A percentile compares a stretch with the other conserved stretches of the same genome.
phyloP scores from a whole-genome alignment of 805 yeast genomes.

The Spencermartinsiella europaea region DNA sequence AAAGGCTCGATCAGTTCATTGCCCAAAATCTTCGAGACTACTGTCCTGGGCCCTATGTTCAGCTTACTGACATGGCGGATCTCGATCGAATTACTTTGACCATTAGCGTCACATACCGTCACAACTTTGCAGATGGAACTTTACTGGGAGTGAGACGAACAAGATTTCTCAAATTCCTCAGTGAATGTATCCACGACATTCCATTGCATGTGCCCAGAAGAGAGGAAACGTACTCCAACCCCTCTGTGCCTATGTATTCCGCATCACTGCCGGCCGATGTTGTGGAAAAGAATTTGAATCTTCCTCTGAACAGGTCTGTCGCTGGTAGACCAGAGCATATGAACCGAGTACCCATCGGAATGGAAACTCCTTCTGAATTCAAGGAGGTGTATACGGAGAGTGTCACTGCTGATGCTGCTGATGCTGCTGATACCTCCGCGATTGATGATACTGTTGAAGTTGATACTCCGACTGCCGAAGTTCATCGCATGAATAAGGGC shows the following conservation, averaged over 20 bases:
- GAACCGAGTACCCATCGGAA: constrained; percentile 1
- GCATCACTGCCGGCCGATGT: constrained; percentile 4
- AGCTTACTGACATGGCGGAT: constrained; percentile 31
- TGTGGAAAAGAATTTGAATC: background rate
- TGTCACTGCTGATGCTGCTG: constrained; percentile 6
- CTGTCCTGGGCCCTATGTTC: constrained; percentile 29
- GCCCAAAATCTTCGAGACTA: constrained; percentile 33
- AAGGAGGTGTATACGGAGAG: background rate
- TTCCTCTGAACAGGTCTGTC: background rate
- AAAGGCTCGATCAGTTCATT: constrained; percentile 27
- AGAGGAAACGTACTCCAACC: constrained; percentile 31
- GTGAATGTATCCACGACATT: constrained; percentile 30
- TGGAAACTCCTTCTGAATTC: background rate
- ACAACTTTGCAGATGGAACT: constrained; percentile 31
- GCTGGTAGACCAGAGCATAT: constrained; percentile 2
- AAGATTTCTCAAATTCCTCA: constrained; percentile 27
- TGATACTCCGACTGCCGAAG: background rate
- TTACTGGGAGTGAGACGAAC: constrained; percentile 29
- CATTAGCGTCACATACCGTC: constrained; percentile 27
- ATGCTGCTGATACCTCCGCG: background rate
- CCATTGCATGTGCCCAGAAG: constrained; percentile 34
- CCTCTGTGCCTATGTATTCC: constrained; percentile 28
- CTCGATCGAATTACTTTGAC: constrained; percentile 30
- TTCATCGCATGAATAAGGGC: background rate
- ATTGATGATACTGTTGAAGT: background rate